Percentiles rank a stretch among this genome's conserved stretches.
Evolutionary conservation across 2,329 filamentous ascomycete species (phyloP).

Genomic region (Colletotrichum musae): DNA sequence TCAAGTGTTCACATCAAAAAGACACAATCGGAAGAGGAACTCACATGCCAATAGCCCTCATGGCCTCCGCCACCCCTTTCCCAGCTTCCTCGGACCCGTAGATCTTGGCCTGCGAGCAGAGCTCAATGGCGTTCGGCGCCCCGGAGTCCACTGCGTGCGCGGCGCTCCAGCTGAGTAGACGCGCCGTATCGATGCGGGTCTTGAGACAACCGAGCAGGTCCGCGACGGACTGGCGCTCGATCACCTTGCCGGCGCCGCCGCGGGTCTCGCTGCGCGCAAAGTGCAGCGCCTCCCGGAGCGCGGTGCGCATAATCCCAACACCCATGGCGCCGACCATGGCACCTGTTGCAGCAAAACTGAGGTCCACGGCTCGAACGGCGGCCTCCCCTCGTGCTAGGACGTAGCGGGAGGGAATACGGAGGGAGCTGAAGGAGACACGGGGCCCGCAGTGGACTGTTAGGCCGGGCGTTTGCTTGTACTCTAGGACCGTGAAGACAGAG

Average conservation of each 20-base stretch:
- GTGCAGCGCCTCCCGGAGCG: slow-evolving; percentile 65
- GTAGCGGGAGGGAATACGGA: slow-evolving; percentile 63
- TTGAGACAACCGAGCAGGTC: slow-evolving; percentile 68
- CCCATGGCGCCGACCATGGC: slow-evolving; percentile 69
- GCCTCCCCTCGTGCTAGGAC: slow-evolving; percentile 58
- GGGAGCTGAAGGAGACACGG: slow-evolving; percentile 61
- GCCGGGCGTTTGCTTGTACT: slow-evolving; percentile 60
- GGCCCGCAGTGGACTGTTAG: slow-evolving; percentile 65
- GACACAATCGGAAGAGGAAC: slow-evolving; percentile 15
- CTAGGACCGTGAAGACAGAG: slow-evolving; percentile 60
- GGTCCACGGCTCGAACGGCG: slow-evolving; percentile 58
- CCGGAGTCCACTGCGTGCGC: slow-evolving; percentile 59
- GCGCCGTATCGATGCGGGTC: slow-evolving; percentile 64
- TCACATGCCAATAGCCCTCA: slow-evolving; percentile 66
- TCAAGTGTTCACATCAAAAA: not conserved
- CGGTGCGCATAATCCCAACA: slow-evolving; percentile 66
- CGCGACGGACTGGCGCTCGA: slow-evolving; percentile 64
- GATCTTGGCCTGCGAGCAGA: slow-evolving; percentile 65
- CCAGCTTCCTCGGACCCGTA: slow-evolving; percentile 65
- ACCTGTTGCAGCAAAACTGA: slow-evolving; percentile 59
- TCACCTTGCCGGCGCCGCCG: slow-evolving; percentile 59
- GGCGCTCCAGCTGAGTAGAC: slow-evolving; percentile 67
- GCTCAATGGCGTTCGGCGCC: slow-evolving; percentile 57
- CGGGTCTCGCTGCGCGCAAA: slow-evolving; percentile 64
- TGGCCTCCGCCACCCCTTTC: slow-evolving; percentile 63